phyloP scores from a whole-genome alignment of 2,329 filamentous ascomycete genomes.

The Arthrobotrys conoides region DNA sequence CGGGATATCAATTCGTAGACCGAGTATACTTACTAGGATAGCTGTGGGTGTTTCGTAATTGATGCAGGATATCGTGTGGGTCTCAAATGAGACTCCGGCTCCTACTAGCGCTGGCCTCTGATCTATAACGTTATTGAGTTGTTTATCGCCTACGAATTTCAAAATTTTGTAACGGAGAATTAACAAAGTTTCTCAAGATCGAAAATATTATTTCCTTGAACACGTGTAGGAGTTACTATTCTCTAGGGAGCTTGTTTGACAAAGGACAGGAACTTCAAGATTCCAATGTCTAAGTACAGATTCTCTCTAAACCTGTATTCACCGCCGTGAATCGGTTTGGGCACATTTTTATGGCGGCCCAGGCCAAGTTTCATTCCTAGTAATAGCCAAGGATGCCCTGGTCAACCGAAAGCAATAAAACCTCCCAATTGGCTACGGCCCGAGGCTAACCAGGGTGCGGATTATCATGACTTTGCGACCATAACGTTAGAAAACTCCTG shows the following conservation, averaged over 20 bases:
- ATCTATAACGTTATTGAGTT: neutral
- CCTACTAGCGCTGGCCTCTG: neutral
- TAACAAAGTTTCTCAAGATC: no score
- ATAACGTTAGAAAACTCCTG: conserved; percentile 59
- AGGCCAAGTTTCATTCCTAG: conserved; percentile 10
- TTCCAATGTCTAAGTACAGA: no score
- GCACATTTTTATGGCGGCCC: neutral
- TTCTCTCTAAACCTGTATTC: no score
- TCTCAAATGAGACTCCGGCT: neutral
- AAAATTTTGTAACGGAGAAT: neutral
- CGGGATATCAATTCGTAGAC: no score
- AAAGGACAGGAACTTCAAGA: no score
- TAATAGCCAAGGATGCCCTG: neutral
- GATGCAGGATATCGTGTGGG: neutral
- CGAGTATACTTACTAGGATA: neutral
- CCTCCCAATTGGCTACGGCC: conserved; percentile 29
- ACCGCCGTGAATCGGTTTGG: no score
- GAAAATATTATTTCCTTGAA: no score
- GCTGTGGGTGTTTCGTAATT: neutral
- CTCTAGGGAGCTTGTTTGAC: no score
- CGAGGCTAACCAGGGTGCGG: neutral
- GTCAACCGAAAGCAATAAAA: neutral
- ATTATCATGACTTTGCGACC: conserved; percentile 19
- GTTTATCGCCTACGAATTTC: no score
- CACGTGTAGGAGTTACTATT: no score